phyloP scores from a whole-genome alignment of 208 protist species.

The Balamuthia mandrillaris region DNA sequence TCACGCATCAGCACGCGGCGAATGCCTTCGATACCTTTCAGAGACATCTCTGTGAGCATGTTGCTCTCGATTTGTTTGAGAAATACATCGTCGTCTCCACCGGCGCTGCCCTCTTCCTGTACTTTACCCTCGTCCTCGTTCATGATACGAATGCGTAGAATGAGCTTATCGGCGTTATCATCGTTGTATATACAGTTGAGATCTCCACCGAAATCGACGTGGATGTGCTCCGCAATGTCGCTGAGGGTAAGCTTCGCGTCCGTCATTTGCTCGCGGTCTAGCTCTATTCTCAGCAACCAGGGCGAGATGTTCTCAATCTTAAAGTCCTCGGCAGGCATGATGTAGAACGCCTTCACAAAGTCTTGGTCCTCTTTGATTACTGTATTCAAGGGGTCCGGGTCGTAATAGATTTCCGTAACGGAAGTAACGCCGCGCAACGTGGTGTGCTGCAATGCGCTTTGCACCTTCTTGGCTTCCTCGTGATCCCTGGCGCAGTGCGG shows the following conservation, averaged over 20 bases:
- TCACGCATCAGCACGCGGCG: conserved; percentile 85
- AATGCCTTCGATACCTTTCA: conserved; percentile 89
- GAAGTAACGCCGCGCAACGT: conserved; percentile 85
- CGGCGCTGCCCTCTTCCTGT: conserved; percentile 40
- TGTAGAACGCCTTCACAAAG: conserved; percentile 75
- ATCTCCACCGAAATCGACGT: conserved; percentile 69
- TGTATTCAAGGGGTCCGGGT: conserved; percentile 87
- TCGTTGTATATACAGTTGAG: conserved; percentile 80
- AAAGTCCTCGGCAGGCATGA: conserved; percentile 57
- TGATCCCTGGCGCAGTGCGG: neutral
- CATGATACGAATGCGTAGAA: conserved; percentile 85
- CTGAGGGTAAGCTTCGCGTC: conserved; percentile 88
- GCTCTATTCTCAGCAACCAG: conserved; percentile 92
- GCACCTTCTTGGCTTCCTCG: conserved; percentile 77
- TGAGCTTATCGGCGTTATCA: conserved; percentile 87
- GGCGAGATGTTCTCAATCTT: conserved; percentile 71
- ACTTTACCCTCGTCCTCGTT: conserved; percentile 62
- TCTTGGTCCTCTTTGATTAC: conserved; percentile 89
- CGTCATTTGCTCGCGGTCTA: conserved; percentile 84
- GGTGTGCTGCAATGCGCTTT: conserved; percentile 89
- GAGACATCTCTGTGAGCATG: conserved; percentile 72
- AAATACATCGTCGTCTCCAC: conserved; percentile 73
- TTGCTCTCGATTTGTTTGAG: conserved; percentile 74
- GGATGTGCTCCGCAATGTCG: conserved; percentile 87
- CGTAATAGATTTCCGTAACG: conserved; percentile 93